A percentile compares a stretch with the other conserved stretches of the same genome.
These are phyloP conservation scores for Cucumis cinereus DNA, from an alignment of 306 rosid genomes.

Conservation along the genomic window DNA sequence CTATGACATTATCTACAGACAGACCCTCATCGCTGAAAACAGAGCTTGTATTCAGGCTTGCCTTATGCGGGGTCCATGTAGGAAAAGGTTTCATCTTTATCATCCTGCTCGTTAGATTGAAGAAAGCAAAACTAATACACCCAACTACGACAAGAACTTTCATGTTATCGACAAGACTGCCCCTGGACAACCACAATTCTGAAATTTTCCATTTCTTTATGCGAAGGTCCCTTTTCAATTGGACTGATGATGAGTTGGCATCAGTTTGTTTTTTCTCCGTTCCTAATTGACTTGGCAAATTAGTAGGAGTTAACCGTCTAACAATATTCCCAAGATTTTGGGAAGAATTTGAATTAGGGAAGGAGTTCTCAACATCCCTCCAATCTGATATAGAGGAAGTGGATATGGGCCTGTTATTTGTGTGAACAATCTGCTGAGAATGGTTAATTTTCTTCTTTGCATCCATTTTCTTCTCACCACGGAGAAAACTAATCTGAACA, in stretches of 20 bases:
- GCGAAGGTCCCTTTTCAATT: conserved; percentile 67
- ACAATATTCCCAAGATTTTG: conserved; percentile 57
- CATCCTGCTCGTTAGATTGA: conserved; percentile 44
- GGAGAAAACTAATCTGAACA: conserved; percentile 75
- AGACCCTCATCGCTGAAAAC: conserved; percentile 33
- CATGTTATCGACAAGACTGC: conserved; percentile 32
- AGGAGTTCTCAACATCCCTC: conserved; percentile 48
- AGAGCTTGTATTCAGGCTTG: conserved; percentile 16
- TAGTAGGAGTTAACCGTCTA: conserved; percentile 73
- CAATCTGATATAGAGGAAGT: conserved; percentile 41
- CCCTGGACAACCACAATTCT: conserved; percentile 34
- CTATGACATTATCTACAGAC: conserved; percentile 30
- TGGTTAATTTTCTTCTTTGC: conserved; percentile 44
- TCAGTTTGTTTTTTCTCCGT: conserved; percentile 38
- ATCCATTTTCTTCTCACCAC: conserved; percentile 39
- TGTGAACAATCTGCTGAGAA: conserved; percentile 28
- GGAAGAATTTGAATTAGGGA: conserved; percentile 44
- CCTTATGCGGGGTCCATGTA: conserved; percentile 23
- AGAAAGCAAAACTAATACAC: conserved; percentile 53
- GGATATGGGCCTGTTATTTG: conserved; percentile 60
- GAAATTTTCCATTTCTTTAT: conserved; percentile 36
- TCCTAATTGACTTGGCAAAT: conserved; percentile 49
- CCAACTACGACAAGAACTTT: conserved; percentile 44
- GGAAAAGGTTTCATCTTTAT: conserved; percentile 31
- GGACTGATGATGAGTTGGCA: conserved; percentile 35